Evolutionary conservation across 163 green algal species (phyloP), one percentile per base, ranked within the genome.

Genomic region (Scenedesmus sp.): DNA sequence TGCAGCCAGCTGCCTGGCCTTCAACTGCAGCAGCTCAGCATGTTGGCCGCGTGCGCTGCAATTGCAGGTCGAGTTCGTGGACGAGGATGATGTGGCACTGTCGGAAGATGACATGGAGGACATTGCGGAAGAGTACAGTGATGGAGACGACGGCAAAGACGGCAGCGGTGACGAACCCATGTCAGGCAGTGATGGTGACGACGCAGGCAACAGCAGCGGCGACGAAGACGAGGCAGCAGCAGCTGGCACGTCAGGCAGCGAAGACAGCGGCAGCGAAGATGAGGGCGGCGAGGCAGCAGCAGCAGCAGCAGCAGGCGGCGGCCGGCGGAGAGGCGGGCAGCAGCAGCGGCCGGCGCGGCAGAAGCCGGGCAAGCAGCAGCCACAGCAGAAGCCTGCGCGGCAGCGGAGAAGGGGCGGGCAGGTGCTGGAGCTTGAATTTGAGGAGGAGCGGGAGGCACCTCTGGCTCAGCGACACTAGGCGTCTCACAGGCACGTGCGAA

Each of bases 401-500:
- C 42, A 89, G 79, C 80, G 89, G 35, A 51, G 90, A n/a, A 85
- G 78, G 59, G 91, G 91, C 43, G 90, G 72, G 86, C 46, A 88
- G 51, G 40, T 92, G 46, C 51, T 97, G 43, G 95, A 98, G 93
- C 94, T 98, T 46, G 96, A 98, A 91, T 98, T 97, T 70, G 96
- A 97, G 91, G 93, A 96, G 92, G 96, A 98, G 89, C 86, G 91
- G 40, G 94, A 94, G 81, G 91, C 93, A 33, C 59, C 65, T 40
- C 24, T 79, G 56, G 80, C 37, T 33, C 81, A 73, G 35, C 56
- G 79, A 73, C 68, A 90, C 18, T 76, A 76, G 30, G 65, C 15
- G 15, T 24, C 3, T 68, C 16, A 42, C n/a, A n/a, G n/a, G n/a
- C n/a, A n/a, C n/a, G 51, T 61, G 51, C 22, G 70, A 0, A 43